phyloP scores from a whole-genome alignment of 768 basidiomycete genomes.

The Nevesoporus exiguus region DNA sequence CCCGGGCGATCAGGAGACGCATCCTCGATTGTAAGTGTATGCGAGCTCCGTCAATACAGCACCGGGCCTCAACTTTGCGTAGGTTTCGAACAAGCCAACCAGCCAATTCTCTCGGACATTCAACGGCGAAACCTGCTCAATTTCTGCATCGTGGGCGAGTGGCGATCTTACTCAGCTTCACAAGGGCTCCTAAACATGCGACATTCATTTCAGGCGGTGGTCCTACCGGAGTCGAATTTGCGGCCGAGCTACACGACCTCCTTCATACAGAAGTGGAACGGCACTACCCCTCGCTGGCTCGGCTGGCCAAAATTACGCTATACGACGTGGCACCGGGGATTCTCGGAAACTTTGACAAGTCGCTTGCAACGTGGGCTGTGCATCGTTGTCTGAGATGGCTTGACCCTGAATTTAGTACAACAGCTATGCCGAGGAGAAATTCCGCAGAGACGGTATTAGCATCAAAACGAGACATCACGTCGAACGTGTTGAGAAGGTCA shows the following conservation, averaged over 20 bases:
- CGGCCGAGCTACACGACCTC: conserved; percentile 79
- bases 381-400: background rate
- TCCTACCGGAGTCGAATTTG: conserved; percentile 79
- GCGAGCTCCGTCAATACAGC: background rate
- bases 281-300: conserved; percentile 62
- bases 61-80: background rate
- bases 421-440: conserved; percentile 67
- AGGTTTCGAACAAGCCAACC: conserved; percentile 86
- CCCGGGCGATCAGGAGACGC: conserved; percentile 63
- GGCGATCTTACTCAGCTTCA: background rate
- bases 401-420: conserved; percentile 1
- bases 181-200: conserved; percentile 4
- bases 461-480: conserved; percentile 75
- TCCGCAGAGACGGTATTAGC: conserved; percentile 70
- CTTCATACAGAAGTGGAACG: conserved; percentile 59
- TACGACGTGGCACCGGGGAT: conserved; percentile 82
- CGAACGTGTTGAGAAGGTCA: conserved; percentile 58
- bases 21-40: conserved; percentile 63
- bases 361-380: conserved; percentile 50
- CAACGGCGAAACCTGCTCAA: conserved; percentile 75
- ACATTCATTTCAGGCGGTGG: conserved; percentile 52
- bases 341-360: conserved; percentile 69
- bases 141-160: conserved; percentile 81
- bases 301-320: conserved; percentile 66
- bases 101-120: conserved; percentile 70